phyloP scores from a whole-genome alignment of 805 yeast species.

The Metschnikowia borealis region DNA sequence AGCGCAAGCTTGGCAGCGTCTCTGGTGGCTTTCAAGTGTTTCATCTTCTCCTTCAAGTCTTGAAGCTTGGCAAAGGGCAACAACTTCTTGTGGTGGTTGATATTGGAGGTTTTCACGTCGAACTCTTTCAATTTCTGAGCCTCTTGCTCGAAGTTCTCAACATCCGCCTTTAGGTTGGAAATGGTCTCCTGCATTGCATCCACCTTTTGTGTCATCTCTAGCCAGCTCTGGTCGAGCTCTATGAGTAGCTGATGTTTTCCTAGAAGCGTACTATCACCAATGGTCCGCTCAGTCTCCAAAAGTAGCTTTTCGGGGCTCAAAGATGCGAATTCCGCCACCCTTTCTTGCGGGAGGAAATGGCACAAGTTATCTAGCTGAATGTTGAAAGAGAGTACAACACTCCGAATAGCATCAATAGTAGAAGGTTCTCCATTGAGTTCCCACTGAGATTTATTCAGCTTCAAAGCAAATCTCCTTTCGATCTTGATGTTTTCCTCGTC shows the following conservation, averaged over 20 bases:
- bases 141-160: conserved; percentile 38
- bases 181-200: conserved; percentile 27
- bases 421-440: conserved; percentile 38
- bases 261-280: conserved; percentile 57
- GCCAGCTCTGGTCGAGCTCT: conserved; percentile 41
- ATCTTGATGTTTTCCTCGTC: conserved; percentile 35
- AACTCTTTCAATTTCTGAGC: conserved; percentile 46
- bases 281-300: conserved; percentile 75
- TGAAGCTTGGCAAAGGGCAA: conserved; percentile 40
- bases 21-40: conserved; percentile 30
- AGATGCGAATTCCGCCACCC: conserved; percentile 89
- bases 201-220: conserved; percentile 24
- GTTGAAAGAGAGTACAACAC: conserved; percentile 46
- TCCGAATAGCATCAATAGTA: conserved; percentile 45
- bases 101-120: conserved; percentile 40
- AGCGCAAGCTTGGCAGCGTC: conserved; percentile 33
- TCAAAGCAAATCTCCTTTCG: conserved; percentile 43
- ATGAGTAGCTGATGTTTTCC: conserved; percentile 55
- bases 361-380: conserved; percentile 90
- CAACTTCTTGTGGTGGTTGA: conserved; percentile 33
- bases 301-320: conserved; percentile 71
- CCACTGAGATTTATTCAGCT: conserved; percentile 47
- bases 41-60: conserved; percentile 33
- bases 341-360: conserved; percentile 92
- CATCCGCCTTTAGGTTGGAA: conserved; percentile 31